phyloP scores from a whole-genome alignment of 257 asterid genomes.

The Gentiana macrophylla region DNA sequence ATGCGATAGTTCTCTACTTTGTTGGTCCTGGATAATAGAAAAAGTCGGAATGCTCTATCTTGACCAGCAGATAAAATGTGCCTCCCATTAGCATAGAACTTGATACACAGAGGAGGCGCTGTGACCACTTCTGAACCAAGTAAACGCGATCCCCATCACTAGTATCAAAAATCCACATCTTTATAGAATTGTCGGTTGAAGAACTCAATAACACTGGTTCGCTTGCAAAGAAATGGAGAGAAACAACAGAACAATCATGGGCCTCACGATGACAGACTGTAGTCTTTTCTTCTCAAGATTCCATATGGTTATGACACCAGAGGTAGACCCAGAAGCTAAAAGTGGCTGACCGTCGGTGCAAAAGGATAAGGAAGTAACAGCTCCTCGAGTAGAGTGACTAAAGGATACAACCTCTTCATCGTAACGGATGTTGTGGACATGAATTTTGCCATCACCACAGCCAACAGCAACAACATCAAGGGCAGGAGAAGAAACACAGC shows the following conservation, averaged over 20 bases:
- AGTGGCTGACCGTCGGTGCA: conserved; percentile 88
- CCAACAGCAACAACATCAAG: conserved; percentile 85
- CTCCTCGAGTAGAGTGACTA: conserved; percentile 64
- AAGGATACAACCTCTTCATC: conserved; percentile 77
- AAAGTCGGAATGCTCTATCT: conserved; percentile 88
- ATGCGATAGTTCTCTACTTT: conserved; percentile 93
- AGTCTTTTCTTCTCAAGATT: conserved; percentile 88
- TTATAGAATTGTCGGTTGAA: conserved; percentile 71
- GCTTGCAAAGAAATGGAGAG: conserved; percentile 76
- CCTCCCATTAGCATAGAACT: conserved; percentile 78
- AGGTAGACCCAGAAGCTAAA: conserved; percentile 89
- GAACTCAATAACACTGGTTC: conserved; percentile 93
- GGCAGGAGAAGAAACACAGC: conserved; percentile 90
- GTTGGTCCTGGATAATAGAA: conserved; percentile 88
- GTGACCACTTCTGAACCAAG: conserved; percentile 86
- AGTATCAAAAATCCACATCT: conserved; percentile 91
- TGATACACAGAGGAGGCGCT: conserved; percentile 88
- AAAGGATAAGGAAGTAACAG: conserved; percentile 84
- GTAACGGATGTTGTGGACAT: conserved; percentile 65
- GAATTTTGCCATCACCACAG: conserved; percentile 84
- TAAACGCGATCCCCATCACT: conserved; percentile 78
- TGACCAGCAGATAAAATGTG: conserved; percentile 91
- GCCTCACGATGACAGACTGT: conserved; percentile 72
- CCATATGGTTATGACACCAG: conserved; percentile 89
- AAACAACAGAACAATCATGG: conserved; percentile 63